Conservation (phyloP, 1,284 basidiomycete genomes). For the Limonomyces culmigenus region DNA sequence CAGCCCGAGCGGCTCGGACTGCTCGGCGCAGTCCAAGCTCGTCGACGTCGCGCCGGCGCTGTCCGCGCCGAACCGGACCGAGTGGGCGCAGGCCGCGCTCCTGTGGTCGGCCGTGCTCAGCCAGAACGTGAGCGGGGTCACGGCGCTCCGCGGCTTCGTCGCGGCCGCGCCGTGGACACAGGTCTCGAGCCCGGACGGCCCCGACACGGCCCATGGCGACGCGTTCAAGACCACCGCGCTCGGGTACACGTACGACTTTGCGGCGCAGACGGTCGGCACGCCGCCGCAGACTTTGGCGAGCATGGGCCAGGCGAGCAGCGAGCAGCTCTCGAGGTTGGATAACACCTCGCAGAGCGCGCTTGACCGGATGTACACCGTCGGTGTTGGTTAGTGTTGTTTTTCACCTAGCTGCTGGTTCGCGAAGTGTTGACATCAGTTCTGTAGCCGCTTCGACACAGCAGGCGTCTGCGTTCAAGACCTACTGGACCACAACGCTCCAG, state of each 20-base stretch:
- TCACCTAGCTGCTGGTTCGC: conserved; percentile 1
- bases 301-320: conserved; percentile 27
- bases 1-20: conserved; percentile 21
- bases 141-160: conserved; percentile 27
- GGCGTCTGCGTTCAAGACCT: conserved; percentile 25
- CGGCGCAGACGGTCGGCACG: conserved; percentile 28
- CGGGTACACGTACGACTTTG: conserved; percentile 43
- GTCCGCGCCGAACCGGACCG: conserved; percentile 27
- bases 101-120: conserved; percentile 40
- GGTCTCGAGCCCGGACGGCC: conserved; percentile 22
- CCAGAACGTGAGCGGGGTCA: conserved; percentile 22
- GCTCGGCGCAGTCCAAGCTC: conserved; percentile 31
- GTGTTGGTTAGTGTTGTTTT: conserved; percentile 25
- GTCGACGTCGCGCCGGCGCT: conserved; percentile 37
- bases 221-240: conserved; percentile 24
- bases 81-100: conserved; percentile 39
- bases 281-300: conserved; percentile 25
- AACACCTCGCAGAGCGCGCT: conserved; percentile 20
- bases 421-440: conserved; percentile 6
- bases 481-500: conserved; percentile 37
- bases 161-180: conserved; percentile 26
- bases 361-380: conserved; percentile 42
- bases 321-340: conserved; percentile 28
- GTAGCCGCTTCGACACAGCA: conserved; percentile 40
- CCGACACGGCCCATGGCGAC: conserved; percentile 13